Base-by-base conservation (phyloP, 805 yeast species). In the Saccharomycodes ludwigii region DNA sequence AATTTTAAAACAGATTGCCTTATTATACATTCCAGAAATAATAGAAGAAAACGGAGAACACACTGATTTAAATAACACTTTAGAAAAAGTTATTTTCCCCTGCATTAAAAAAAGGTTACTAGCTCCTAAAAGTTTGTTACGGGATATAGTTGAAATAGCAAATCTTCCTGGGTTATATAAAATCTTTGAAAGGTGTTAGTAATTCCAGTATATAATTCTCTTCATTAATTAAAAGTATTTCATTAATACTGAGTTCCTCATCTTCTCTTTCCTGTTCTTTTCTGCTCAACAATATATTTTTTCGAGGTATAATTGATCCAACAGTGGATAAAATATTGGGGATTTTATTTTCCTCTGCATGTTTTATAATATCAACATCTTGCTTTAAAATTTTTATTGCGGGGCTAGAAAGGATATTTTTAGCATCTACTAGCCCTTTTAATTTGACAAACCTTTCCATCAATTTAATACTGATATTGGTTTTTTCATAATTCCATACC, bases 151-250 rank as follows among this genome's bases (percentile, higher is more conserved):
- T 4, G 95, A 88, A 51, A 72, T 91, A 23, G 96, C 98, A 0
- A 85, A 77, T 48, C 54, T 91, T 19, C 97, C 97, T 2, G 94
- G 94, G 0, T 59, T 91, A 35, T 91, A 91, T 54, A 71, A 66
- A 45, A 94, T 93, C 4, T 91, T 91, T 61, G 98, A 91, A 58
- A 65, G 98, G 50, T 91, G 98, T 46, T 81, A 35, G 43, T 12
- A 29, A 15, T n/a, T 18, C 22, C 21, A 18, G 20, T 17, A 32
- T 14, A 20, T 18, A 32, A 19, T 29, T 31, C 28, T 34, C 19
- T 6, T 18, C 18, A 14, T 29, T 30, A 6, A 21, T 36, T 8
- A 27, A 17, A 14, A 23, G 29, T 3, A 26, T 32, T 22, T 29
- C 31, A 10, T 24, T 17, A 6, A 24, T n/a, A 10, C 13, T 24